Conservation (phyloP, 352 stramenopile genomes). For the Pythium diclinum region DNA sequence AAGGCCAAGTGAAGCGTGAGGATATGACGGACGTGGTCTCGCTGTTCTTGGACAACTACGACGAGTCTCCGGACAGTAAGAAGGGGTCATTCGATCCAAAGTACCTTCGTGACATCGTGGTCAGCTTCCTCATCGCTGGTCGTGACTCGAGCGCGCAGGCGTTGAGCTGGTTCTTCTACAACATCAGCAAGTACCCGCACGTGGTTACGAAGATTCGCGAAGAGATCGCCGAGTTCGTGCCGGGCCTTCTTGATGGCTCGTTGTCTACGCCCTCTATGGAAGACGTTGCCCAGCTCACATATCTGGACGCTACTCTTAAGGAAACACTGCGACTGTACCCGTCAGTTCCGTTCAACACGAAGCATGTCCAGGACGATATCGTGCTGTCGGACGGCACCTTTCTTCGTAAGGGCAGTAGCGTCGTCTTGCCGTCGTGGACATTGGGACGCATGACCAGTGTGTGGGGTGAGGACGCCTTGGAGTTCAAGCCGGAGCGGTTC, state of each 20-base stretch:
- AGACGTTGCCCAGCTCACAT: conserved; percentile 19
- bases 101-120: conserved; percentile 58
- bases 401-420: conserved; percentile 22
- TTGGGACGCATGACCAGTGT: conserved; percentile 31
- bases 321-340: conserved; percentile 70
- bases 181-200: conserved; percentile 43
- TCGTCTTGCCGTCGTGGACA: conserved; percentile 30
- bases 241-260: not conserved
- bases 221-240: conserved; percentile 32
- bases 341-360: conserved; percentile 46
- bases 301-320: conserved; percentile 31
- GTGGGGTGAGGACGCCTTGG: conserved; percentile 30
- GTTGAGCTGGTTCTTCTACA: conserved; percentile 68
- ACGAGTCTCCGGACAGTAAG: conserved; percentile 12
- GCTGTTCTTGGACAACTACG: conserved; percentile 45
- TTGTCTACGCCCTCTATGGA: conserved; percentile 18
- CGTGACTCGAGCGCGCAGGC: conserved; percentile 60
- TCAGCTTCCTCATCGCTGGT: conserved; percentile 75
- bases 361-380: conserved; percentile 28
- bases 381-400: conserved; percentile 42
- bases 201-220: conserved; percentile 34
- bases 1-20: not conserved
- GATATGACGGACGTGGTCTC: conserved; percentile 37
- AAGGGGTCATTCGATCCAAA: conserved; percentile 31
- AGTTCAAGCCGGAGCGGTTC: conserved; percentile 41